Conservation (phyloP, 306 rosid species). For the Urtica urens region DNA sequence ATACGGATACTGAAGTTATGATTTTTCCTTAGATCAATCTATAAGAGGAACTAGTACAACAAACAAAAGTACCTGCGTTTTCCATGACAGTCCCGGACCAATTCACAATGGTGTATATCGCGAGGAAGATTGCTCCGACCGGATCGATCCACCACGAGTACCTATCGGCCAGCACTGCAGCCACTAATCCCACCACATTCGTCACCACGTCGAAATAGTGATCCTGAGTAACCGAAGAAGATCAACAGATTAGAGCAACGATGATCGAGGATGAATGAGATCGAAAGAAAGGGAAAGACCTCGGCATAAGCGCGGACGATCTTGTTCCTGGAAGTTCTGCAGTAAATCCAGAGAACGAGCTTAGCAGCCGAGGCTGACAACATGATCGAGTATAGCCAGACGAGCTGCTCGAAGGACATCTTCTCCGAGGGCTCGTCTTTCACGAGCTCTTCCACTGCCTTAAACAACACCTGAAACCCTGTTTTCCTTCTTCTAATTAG, state of each 20-base stretch:
- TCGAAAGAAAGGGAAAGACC: constrained; percentile 20
- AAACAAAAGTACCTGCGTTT: constrained; percentile 54
- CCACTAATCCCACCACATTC: constrained; percentile 68
- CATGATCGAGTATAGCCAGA: constrained; percentile 72
- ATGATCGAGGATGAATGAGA: neutral
- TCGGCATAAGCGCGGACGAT: constrained; percentile 87
- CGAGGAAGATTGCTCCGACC: constrained; percentile 75
- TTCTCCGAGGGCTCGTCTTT: constrained; percentile 33
- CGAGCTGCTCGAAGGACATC: constrained; percentile 43
- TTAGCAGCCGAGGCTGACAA: constrained; percentile 62
- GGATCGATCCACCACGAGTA: constrained; percentile 96
- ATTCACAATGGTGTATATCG: constrained; percentile 69
- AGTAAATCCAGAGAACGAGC: constrained; percentile 76
- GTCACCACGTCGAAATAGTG: constrained; percentile 94
- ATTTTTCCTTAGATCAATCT: too few species aligned
- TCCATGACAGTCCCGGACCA: constrained; percentile 92
- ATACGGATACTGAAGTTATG: too few species aligned
- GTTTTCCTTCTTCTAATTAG: neutral
- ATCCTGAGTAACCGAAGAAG: constrained; percentile 45
- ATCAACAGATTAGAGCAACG: constrained; percentile 1
- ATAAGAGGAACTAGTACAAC: neutral
- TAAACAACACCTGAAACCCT: constrained; percentile 87
- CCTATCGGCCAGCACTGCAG: constrained; percentile 80
- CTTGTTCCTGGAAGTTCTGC: constrained; percentile 64
- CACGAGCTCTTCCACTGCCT: constrained; percentile 54